Conservation (phyloP, 257 asterid species). For the Solanum sitiens region DNA sequence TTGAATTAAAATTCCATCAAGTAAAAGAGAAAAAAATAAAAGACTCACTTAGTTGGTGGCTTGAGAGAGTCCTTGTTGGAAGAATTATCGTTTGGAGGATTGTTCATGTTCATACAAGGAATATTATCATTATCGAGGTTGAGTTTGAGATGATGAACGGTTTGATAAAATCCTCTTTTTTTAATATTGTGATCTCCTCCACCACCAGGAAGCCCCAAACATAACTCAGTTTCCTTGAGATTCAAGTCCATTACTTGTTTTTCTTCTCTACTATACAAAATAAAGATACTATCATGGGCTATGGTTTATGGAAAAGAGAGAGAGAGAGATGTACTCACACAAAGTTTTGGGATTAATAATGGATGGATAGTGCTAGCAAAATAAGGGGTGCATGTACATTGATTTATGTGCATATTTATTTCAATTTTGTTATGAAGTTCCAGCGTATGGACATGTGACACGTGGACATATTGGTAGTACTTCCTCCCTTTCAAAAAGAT, state of each 20-base stretch:
- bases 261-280: not conserved
- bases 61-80: conserved; percentile 17
- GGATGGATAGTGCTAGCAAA: not conserved
- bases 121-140: conserved; percentile 19
- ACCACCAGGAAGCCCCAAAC: conserved; percentile 47
- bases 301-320: not conserved
- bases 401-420: conserved; percentile 29
- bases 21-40: not conserved
- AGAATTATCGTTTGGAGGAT: conserved; percentile 11
- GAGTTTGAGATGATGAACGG: conserved; percentile 46
- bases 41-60: conserved; percentile 40
- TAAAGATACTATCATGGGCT: not conserved
- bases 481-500: too few species aligned
- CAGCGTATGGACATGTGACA: conserved; percentile 23
- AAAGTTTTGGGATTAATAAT: not conserved
- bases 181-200: conserved; percentile 10
- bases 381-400: conserved; percentile 6
- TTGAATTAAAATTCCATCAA: not conserved
- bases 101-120: conserved; percentile 8
- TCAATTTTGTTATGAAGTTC: conserved; percentile 11
- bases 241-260: conserved; percentile 9
- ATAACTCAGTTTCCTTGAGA: conserved; percentile 37
- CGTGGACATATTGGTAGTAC: conserved; percentile 39
- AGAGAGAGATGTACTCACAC: not conserved
- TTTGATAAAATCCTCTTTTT: conserved; percentile 38